phyloP scores from a whole-genome alignment of 352 stramenopile species.

The Pythium brachiatum region DNA sequence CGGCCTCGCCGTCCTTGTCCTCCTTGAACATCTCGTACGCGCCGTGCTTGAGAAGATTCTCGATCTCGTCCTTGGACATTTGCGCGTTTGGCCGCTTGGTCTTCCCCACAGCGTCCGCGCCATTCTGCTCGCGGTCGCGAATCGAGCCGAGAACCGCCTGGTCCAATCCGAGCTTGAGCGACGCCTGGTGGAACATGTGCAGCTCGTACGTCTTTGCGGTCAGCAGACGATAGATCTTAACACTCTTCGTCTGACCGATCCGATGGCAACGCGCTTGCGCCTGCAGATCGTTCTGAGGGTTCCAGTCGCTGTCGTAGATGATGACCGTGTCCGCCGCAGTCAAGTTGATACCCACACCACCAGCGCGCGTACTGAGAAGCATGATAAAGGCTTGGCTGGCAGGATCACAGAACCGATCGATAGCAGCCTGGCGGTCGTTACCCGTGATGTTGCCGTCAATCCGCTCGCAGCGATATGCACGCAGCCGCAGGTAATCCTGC shows the following conservation, averaged over 20 bases:
- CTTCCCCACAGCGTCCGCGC: conserved; percentile 22
- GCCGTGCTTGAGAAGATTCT: conserved; percentile 91
- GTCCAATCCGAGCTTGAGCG: conserved; percentile 90
- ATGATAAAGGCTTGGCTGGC: conserved; percentile 92
- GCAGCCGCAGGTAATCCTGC: conserved; percentile 95
- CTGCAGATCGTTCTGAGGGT: conserved; percentile 95
- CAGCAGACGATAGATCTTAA: conserved; percentile 92
- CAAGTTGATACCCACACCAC: conserved; percentile 98
- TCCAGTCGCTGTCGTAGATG: conserved; percentile 99
- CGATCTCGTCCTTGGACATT: conserved; percentile 90
- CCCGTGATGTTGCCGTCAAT: conserved; percentile 99
- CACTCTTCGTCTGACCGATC: conserved; percentile 92
- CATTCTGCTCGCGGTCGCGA: conserved; percentile 59
- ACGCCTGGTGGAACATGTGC: conserved; percentile 93
- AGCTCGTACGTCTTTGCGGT: conserved; percentile 92
- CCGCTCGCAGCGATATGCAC: conserved; percentile 93
- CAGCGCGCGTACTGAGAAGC: conserved; percentile 97
- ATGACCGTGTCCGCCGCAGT: conserved; percentile 87
- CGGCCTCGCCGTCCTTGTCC: conserved; percentile 85
- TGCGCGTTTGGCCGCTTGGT: conserved; percentile 38
- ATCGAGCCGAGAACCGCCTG: conserved; percentile 90
- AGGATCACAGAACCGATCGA: conserved; percentile 87
- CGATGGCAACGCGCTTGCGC: conserved; percentile 90
- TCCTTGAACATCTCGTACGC: conserved; percentile 95
- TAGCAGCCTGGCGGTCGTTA: conserved; percentile 93